Evolutionary conservation across 305 asterid species (phyloP), one percentile per base, ranked within the genome.

Genomic region (Ajuga reptans): DNA sequence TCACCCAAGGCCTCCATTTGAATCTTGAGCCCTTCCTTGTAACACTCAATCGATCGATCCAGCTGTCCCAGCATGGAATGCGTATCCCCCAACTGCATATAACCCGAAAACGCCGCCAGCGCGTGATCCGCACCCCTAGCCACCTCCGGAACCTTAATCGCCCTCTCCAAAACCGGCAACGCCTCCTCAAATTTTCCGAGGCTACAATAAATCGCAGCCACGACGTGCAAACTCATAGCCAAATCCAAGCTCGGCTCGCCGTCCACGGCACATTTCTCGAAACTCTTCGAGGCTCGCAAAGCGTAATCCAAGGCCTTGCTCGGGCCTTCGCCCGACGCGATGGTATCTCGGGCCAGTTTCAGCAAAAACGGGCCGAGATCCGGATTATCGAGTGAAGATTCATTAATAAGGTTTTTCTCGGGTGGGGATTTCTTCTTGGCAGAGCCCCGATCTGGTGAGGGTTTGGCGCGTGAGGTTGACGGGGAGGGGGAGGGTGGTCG

Each of bases 161-260:
- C 97, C 83, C 92, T 75, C 76, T 94, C 99, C 74, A 94, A 61
- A 65, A 89, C 96, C 60, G 95, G 97, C 37, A 88, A 86, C 47
- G 99, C 96, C 83, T 94, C 99, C 69, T 91, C 96, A 59, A 91
- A 91, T 76, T 80, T 82, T 68, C 89, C 97, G 62, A 94, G 81
- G 78, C 99, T 91, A 66, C 99, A 94, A 75, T 87, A 91, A 75
- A 94, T 91, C 76, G 99, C 99, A 62, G 99, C 99, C 76, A 94
- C 88, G 0, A 94, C 98, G 77, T 91, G 98, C 62, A 91, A 77
- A 50, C 98, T 87, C 99, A 94, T 94, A 9, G 95, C 96, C 82
- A 91, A 76, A 78, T 94, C 99, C 86, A 94, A 80, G 66, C 91
- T 89, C 52, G 93, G 95, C 77, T 85, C 96, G 6, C 85, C 89